These are phyloP conservation scores for Myriosclerotinia curreyana DNA, from an alignment of 2,329 filamentous ascomycete genomes.

Conservation along the genomic window DNA sequence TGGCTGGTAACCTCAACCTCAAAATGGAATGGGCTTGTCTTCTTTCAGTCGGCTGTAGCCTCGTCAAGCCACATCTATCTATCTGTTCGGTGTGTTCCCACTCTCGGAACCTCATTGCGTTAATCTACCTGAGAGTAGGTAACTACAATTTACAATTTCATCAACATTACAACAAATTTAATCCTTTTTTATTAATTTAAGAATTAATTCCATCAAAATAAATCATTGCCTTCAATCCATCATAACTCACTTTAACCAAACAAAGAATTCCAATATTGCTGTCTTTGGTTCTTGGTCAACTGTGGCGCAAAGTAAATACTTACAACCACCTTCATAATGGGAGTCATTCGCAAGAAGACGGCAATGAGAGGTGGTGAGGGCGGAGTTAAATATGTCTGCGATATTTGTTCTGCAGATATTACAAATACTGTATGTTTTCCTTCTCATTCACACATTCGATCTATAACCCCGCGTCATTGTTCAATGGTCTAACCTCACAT, in stretches of 20 bases:
- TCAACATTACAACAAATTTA: slow-evolving; percentile 2
- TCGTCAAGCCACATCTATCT: slow-evolving; percentile 6
- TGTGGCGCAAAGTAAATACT: slow-evolving; percentile 13
- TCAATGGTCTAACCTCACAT: slow-evolving; percentile 14
- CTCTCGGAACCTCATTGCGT: slow-evolving; percentile 14
- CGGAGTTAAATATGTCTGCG: slow-evolving; percentile 93
- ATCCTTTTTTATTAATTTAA: neutral
- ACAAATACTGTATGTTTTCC: slow-evolving; percentile 79
- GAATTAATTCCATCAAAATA: slow-evolving; percentile 5
- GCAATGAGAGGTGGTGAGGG: slow-evolving; percentile 80
- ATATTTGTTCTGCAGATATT: slow-evolving; percentile 94
- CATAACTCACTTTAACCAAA: neutral
- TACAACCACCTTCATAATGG: slow-evolving; percentile 55
- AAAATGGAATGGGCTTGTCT: no score
- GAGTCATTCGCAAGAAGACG: slow-evolving; percentile 94
- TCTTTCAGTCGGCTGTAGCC: neutral
- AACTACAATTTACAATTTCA: neutral
- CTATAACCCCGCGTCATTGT: neutral
- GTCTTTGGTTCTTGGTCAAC: slow-evolving; percentile 1
- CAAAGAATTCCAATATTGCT: neutral
- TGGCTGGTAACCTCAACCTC: no score
- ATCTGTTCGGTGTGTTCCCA: neutral
- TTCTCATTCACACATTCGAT: slow-evolving; percentile 5
- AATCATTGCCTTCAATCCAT: neutral
- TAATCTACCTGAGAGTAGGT: neutral